phyloP scores from a whole-genome alignment of 148 eudicot species.

The Cornus suecica region DNA sequence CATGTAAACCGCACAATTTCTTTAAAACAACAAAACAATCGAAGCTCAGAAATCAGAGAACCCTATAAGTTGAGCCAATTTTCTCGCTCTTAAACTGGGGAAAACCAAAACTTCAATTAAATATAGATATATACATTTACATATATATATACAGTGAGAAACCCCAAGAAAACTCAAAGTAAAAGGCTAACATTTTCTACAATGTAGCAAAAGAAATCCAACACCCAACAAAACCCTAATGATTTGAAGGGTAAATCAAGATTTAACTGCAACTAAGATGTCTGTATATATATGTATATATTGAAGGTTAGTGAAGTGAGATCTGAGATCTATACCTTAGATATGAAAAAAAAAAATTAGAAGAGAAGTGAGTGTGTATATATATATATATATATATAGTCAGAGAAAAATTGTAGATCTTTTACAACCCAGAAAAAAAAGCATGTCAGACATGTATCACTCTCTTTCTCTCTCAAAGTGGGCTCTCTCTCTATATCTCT shows the following conservation, averaged over 20 bases:
- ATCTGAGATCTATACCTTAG: not conserved
- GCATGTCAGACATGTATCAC: conserved; percentile 14
- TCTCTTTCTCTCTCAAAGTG: not conserved
- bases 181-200: not conserved
- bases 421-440: conserved; percentile 6
- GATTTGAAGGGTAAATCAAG: not conserved
- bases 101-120: not conserved
- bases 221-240: not conserved
- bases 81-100: not conserved
- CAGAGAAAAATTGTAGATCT: not conserved
- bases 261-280: not conserved
- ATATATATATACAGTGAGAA: not conserved
- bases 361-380: not conserved
- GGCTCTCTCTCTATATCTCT: not conserved
- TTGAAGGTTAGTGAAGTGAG: not conserved
- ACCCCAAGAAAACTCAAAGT: not conserved
- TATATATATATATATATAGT: not conserved
- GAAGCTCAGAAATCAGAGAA: conserved; percentile 8
- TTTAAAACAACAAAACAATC: not conserved
- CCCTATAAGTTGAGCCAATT: not conserved
- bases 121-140: too few relatives aligned
- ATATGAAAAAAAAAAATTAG: not conserved
- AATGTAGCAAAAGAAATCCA: not conserved
- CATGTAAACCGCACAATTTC: not conserved
- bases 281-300: not conserved